Evolutionary conservation across 129 eudicot species (phyloP).

Genomic region (Artemisia tridentata): DNA sequence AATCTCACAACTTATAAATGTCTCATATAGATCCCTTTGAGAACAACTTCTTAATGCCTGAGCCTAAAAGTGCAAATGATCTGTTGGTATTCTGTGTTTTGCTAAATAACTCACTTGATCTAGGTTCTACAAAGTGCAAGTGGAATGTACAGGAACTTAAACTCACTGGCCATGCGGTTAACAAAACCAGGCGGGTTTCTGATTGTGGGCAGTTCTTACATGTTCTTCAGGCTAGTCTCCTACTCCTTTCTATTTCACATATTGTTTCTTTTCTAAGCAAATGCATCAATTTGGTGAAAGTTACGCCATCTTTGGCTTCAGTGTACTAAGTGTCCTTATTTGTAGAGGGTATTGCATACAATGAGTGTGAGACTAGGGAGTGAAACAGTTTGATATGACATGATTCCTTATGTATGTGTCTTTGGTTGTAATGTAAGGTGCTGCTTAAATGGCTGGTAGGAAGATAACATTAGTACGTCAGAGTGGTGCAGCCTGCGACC

Average conservation of each 20-base stretch:
- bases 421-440: conserved; percentile 44
- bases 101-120: conserved; percentile 11
- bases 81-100: neutral
- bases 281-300: neutral
- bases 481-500: conserved; percentile 92
- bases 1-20: neutral
- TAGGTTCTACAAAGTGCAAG: conserved; percentile 90
- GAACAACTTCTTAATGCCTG: no score
- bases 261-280: neutral
- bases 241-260: neutral
- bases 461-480: conserved; percentile 69
- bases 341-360: no score
- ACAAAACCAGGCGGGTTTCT: conserved; percentile 74
- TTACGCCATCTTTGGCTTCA: neutral
- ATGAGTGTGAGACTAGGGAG: no score
- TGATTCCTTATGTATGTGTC: conserved; percentile 9
- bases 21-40: no score
- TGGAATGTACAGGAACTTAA: conserved; percentile 93
- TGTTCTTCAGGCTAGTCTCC: conserved; percentile 64
- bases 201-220: conserved; percentile 81
- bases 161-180: conserved; percentile 80
- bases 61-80: no score
- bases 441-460: conserved; percentile 73
- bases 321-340: no score
- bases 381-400: neutral